Evolutionary conservation across 352 stramenopile genomes (phyloP).

Genomic region (Phytophthora podocarpi): DNA sequence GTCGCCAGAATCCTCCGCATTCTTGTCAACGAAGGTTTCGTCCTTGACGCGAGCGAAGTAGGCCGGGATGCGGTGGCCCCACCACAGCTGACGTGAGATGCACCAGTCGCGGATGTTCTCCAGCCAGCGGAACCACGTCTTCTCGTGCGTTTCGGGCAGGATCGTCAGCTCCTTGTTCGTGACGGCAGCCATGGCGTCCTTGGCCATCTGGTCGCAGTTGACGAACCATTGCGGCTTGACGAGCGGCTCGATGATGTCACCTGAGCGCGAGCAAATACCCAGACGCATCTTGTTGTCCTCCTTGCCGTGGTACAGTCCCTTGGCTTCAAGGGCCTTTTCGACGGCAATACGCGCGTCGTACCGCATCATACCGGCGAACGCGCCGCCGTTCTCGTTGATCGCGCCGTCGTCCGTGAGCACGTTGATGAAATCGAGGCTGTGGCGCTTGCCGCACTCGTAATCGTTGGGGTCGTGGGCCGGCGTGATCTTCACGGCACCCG

Average conservation of each 20-base stretch:
- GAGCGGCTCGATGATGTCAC: conserved; percentile 99
- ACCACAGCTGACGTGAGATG: conserved; percentile 99
- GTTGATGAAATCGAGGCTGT: conserved; percentile 98
- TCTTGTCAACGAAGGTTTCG: conserved; percentile 75
- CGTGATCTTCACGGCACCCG: conserved; percentile 99
- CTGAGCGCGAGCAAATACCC: conserved; percentile 97
- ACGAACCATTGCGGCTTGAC: conserved; percentile 99
- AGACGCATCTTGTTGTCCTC: conserved; percentile 98
- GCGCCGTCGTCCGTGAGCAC: conserved; percentile 96
- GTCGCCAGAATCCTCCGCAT: conserved; percentile 56
- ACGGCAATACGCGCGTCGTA: conserved; percentile 90
- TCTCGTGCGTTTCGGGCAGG: conserved; percentile 90
- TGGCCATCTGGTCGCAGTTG: conserved; percentile 88
- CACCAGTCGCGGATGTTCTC: conserved; percentile 99
- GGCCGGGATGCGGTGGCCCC: conserved; percentile 99
- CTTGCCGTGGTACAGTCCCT: conserved; percentile 97
- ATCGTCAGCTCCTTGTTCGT: conserved; percentile 86
- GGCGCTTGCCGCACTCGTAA: conserved; percentile 97
- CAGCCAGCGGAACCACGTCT: conserved; percentile 98
- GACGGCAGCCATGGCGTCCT: conserved; percentile 83
- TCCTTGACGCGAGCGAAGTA: conserved; percentile 95
- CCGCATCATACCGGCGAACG: conserved; percentile 88
- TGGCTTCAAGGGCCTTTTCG: conserved; percentile 93
- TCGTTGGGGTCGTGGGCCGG: conserved; percentile 99
- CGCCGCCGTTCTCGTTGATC: conserved; percentile 94